Evolutionary conservation across 352 stramenopile species (phyloP).

Genomic region (Phytopythium boreale): DNA sequence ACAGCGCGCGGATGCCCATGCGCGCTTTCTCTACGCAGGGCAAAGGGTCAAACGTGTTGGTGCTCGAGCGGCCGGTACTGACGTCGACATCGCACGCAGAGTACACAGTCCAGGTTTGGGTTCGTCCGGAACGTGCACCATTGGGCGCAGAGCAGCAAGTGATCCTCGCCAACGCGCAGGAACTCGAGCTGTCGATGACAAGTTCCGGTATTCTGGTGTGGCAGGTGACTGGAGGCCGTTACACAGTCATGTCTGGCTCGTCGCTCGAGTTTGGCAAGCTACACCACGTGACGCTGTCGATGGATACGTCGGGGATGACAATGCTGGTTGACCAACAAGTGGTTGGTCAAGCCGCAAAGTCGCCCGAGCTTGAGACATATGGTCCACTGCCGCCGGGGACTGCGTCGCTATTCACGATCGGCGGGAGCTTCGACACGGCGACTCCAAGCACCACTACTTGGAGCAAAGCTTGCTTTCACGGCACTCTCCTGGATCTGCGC

Average conservation of each 20-base stretch:
- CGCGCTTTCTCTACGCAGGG: slow-evolving; percentile 62
- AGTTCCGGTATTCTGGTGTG: slow-evolving; percentile 43
- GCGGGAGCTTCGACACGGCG: slow-evolving; percentile 40
- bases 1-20: slow-evolving; percentile 37
- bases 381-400: slow-evolving; percentile 19
- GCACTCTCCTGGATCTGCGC: slow-evolving; percentile 63
- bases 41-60: slow-evolving; percentile 36
- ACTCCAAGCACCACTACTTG: slow-evolving; percentile 10
- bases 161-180: slow-evolving; percentile 53
- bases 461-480: slow-evolving; percentile 45
- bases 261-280: slow-evolving; percentile 47
- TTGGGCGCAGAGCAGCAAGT: slow-evolving; percentile 31
- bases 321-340: slow-evolving; percentile 49
- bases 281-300: slow-evolving; percentile 57
- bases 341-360: slow-evolving; percentile 28
- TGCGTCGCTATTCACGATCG: slow-evolving; percentile 40
- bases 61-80: slow-evolving; percentile 61
- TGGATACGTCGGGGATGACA: slow-evolving; percentile 30
- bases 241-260: slow-evolving; percentile 31
- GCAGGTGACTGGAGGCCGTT: slow-evolving; percentile 37
- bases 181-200: slow-evolving; percentile 54
- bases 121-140: slow-evolving; percentile 29
- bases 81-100: slow-evolving; percentile 51
- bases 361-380: slow-evolving; percentile 17
- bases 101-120: slow-evolving; percentile 69